Evolutionary conservation across 1,284 basidiomycete genomes (phyloP).

Genomic region (Rhodotorula sp.): DNA sequence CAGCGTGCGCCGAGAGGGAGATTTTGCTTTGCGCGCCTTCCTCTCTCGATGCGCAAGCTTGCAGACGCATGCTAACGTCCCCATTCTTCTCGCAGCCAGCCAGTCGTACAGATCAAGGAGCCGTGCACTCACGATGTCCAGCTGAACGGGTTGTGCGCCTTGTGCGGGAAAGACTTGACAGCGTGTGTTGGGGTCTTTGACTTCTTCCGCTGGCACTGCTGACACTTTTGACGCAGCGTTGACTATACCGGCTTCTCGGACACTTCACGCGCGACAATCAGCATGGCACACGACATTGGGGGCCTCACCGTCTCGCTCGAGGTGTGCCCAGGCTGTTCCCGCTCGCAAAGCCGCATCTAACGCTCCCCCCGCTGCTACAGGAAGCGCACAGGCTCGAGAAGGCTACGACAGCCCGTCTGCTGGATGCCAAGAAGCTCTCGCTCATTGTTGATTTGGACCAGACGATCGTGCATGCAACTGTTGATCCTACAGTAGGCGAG

Average conservation of each 20-base stretch:
- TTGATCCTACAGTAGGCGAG: constrained; percentile 95
- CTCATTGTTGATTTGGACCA: constrained; percentile 98
- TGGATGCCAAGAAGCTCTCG: constrained; percentile 74
- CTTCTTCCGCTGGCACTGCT: neutral
- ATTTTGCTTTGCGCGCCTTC: too few species aligned
- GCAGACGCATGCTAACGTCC: neutral
- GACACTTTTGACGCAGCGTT: constrained; percentile 55
- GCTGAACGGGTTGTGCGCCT: constrained; percentile 82
- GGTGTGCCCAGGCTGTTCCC: constrained; percentile 7
- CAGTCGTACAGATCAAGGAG: constrained; percentile 68
- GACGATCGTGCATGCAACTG: constrained; percentile 97
- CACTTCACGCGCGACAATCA: constrained; percentile 73
- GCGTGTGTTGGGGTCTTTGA: constrained; percentile 58
- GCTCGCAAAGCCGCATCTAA: neutral
- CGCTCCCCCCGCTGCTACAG: constrained; percentile 50
- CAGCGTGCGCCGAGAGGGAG: neutral
- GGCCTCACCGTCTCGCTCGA: constrained; percentile 52
- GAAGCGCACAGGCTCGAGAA: constrained; percentile 86
- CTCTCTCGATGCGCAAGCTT: neutral
- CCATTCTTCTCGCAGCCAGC: constrained; percentile 46
- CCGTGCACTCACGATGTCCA: constrained; percentile 93
- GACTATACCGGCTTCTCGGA: constrained; percentile 84
- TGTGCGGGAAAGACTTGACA: constrained; percentile 92
- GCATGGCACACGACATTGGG: constrained; percentile 68
- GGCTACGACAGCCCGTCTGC: constrained; percentile 73